Evolutionary conservation across 2,329 filamentous ascomycete species (phyloP).

Genomic region (Helotiales sp.): DNA sequence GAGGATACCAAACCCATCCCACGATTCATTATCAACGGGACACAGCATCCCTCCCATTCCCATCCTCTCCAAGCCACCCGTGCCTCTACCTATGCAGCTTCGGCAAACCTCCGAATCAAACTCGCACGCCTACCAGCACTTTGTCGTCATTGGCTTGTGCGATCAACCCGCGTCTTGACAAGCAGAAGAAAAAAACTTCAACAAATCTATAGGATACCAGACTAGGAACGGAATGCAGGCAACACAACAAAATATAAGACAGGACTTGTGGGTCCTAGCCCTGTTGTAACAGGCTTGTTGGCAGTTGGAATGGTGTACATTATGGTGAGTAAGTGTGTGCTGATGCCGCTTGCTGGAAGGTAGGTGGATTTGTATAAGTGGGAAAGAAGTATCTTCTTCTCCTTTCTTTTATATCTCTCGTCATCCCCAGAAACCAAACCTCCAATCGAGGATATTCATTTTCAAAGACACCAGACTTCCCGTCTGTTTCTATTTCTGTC

Average conservation of each 20-base stretch:
- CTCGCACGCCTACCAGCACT: not conserved
- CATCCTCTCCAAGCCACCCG: not conserved
- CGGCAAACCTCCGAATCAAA: conserved; percentile 2
- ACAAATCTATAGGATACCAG: too few species aligned
- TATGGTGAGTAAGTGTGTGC: not conserved
- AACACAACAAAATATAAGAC: too few species aligned
- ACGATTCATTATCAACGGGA: too few species aligned
- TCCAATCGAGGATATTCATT: not conserved
- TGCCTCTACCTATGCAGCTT: too few species aligned
- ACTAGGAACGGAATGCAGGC: not conserved
- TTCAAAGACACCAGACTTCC: not conserved
- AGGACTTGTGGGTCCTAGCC: not conserved
- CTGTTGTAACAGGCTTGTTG: not conserved
- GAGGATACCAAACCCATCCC: too few species aligned
- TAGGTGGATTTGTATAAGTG: not conserved
- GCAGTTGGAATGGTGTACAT: not conserved
- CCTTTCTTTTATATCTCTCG: not conserved
- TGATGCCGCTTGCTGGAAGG: not conserved
- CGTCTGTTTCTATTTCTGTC: not conserved
- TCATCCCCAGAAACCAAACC: not conserved
- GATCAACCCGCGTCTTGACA: not conserved
- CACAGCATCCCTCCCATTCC: not conserved
- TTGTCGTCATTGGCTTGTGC: not conserved
- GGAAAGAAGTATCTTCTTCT: not conserved
- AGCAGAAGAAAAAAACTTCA: not conserved